These are phyloP conservation scores for Crithidia acanthocephali DNA, from an alignment of 208 protist species.

Conservation along the genomic window DNA sequence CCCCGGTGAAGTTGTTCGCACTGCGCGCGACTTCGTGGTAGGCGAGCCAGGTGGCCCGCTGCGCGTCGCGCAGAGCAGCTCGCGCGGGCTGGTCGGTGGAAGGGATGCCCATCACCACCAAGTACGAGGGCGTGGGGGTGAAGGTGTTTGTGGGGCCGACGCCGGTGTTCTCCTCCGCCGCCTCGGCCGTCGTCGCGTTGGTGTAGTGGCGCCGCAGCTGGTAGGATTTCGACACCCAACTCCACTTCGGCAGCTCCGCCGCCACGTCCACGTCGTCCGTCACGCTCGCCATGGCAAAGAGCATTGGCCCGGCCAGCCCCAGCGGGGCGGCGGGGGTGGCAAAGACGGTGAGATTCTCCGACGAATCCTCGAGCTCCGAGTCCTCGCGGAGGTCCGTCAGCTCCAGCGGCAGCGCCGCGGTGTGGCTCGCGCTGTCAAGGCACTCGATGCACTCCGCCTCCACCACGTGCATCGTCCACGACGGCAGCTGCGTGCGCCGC, in stretches of 20 bases:
- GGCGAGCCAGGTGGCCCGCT: slow-evolving; percentile 1
- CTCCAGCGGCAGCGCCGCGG: not conserved
- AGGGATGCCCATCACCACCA: slow-evolving; percentile 7
- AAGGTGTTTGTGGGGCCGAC: slow-evolving; percentile 15
- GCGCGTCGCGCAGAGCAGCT: not conserved
- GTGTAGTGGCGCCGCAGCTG: not conserved
- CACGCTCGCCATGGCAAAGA: slow-evolving; percentile 7
- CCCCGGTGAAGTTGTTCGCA: not conserved
- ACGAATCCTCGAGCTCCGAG: too few species aligned
- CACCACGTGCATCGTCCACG: slow-evolving; percentile 13
- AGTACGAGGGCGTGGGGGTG: slow-evolving; percentile 11
- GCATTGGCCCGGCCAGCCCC: slow-evolving; percentile 4
- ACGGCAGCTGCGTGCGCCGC: not conserved
- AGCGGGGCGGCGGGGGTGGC: slow-evolving; percentile 13
- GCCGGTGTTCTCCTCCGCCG: not conserved
- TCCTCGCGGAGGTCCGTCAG: too few species aligned
- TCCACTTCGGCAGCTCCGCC: slow-evolving; percentile 1
- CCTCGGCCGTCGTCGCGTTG: not conserved
- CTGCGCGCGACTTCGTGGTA: not conserved
- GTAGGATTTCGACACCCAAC: too few species aligned
- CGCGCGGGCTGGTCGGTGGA: slow-evolving; percentile 9
- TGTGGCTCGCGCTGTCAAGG: not conserved
- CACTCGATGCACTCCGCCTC: not conserved
- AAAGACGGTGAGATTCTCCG: too few species aligned
- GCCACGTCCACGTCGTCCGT: not conserved